Evolutionary conservation across 2,329 filamentous ascomycete species (phyloP).

Genomic region (Escovopsis weberi): DNA sequence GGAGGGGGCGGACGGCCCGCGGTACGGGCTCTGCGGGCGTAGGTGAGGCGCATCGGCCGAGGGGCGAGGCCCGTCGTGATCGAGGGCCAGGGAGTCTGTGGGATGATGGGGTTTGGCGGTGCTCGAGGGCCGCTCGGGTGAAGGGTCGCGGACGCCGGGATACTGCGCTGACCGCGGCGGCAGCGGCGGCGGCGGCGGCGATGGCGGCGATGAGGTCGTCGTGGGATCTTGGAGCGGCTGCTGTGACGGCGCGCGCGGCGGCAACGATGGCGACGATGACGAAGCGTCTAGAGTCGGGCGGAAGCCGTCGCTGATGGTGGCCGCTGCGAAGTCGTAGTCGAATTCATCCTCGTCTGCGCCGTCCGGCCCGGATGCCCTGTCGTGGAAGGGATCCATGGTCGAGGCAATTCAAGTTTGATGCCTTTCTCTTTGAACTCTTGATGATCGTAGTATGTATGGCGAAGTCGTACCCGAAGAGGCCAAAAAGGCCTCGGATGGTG

Average conservation of each 20-base stretch:
- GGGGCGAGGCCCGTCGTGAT: slow-evolving; percentile 31
- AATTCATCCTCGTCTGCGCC: slow-evolving; percentile 24
- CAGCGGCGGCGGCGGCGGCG: background rate
- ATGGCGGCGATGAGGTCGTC: background rate
- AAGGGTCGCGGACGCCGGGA: slow-evolving; percentile 4
- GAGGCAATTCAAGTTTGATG: too few relatives aligned
- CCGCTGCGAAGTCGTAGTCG: slow-evolving; percentile 32
- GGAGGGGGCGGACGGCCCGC: slow-evolving; percentile 57
- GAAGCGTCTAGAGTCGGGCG: slow-evolving; percentile 18
- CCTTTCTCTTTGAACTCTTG: too few relatives aligned
- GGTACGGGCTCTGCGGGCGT: slow-evolving; percentile 48
- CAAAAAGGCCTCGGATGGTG: too few relatives aligned
- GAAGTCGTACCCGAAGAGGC: too few relatives aligned
- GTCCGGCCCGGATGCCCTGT: slow-evolving; percentile 25
- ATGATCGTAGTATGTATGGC: too few relatives aligned
- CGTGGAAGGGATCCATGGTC: slow-evolving; percentile 26
- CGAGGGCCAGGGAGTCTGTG: slow-evolving; percentile 35
- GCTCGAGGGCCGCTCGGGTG: slow-evolving; percentile 33
- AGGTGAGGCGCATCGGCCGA: slow-evolving; percentile 23
- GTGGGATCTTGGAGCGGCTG: background rate
- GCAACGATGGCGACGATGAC: slow-evolving; percentile 2
- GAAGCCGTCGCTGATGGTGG: slow-evolving; percentile 39
- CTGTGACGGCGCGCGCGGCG: background rate
- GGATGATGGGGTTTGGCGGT: slow-evolving; percentile 37
- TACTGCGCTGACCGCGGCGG: slow-evolving; percentile 5